phyloP scores from a whole-genome alignment of 1,284 basidiomycete genomes.

The Agaricales sp. region DNA sequence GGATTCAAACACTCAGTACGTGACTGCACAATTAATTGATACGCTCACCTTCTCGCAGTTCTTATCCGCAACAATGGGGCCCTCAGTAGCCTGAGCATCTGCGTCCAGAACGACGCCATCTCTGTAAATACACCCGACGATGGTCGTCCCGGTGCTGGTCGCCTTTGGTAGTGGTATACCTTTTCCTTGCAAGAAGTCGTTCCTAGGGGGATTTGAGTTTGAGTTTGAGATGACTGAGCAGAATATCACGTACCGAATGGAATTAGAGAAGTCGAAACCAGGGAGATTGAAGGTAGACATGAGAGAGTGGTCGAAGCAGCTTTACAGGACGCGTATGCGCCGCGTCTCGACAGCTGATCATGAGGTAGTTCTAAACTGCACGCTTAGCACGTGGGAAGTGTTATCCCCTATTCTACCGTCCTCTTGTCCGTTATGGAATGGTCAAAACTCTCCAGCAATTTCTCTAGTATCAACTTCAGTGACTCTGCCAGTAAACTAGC shows the following conservation, averaged over 20 bases:
- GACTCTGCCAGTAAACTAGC: constrained; percentile 64
- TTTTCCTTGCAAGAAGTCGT: constrained; percentile 66
- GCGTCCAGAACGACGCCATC: constrained; percentile 95
- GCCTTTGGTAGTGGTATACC: constrained; percentile 70
- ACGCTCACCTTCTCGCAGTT: constrained; percentile 94
- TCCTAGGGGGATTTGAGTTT: constrained; percentile 35
- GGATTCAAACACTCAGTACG: too few relatives aligned
- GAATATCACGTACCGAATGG: constrained; percentile 29
- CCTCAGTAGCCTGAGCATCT: constrained; percentile 93
- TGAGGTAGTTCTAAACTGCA: too few relatives aligned
- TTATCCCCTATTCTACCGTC: neutral
- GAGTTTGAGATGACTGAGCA: constrained; percentile 4
- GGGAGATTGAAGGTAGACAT: constrained; percentile 28
- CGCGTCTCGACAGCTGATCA: too few relatives aligned
- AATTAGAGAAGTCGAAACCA: constrained; percentile 71
- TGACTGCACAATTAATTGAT: neutral
- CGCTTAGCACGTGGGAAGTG: too few relatives aligned
- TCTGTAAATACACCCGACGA: constrained; percentile 92
- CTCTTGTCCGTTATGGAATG: constrained; percentile 24
- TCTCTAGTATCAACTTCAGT: constrained; percentile 54
- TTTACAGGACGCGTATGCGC: neutral
- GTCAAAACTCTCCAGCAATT: constrained; percentile 52
- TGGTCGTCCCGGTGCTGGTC: constrained; percentile 95
- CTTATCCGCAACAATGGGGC: constrained; percentile 96
- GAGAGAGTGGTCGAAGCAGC: constrained; percentile 4